Evolutionary conservation across 768 basidiomycete species (phyloP).

Genomic region (Pisolithus marmoratus): DNA sequence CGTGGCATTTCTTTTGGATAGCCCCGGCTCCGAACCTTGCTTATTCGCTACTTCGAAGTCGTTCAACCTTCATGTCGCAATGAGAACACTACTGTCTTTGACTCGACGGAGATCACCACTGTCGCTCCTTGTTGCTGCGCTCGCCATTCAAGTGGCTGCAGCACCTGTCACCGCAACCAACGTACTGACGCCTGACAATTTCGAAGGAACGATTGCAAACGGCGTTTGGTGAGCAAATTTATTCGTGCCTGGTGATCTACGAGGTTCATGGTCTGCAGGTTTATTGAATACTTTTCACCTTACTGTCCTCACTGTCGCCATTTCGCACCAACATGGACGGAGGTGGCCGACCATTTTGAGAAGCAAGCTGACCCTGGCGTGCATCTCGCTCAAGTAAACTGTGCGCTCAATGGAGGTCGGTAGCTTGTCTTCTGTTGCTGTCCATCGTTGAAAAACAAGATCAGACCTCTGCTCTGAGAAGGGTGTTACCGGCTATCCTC

Average conservation of each 20-base stretch:
- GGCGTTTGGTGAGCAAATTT: slow-evolving; percentile 53
- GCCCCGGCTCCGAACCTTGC: too few relatives aligned
- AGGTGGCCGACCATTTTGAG: slow-evolving; percentile 51
- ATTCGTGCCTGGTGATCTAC: neutral
- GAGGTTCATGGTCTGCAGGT: slow-evolving; percentile 31
- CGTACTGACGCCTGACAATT: slow-evolving; percentile 54
- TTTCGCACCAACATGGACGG: slow-evolving; percentile 81
- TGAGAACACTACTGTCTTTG: slow-evolving; percentile 2
- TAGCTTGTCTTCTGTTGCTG: slow-evolving; percentile 1
- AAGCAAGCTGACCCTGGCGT: slow-evolving; percentile 36
- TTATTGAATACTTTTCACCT: slow-evolving; percentile 86
- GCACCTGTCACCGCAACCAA: slow-evolving; percentile 28
- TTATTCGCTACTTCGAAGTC: too few relatives aligned
- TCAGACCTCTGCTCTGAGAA: slow-evolving; percentile 79
- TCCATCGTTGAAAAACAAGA: neutral
- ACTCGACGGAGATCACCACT: slow-evolving; percentile 10
- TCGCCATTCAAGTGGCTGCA: slow-evolving; percentile 27
- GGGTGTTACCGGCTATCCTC: slow-evolving; percentile 65
- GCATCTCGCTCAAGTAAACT: slow-evolving; percentile 77
- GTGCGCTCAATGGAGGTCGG: slow-evolving; percentile 71
- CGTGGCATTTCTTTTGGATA: too few relatives aligned
- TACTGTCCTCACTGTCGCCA: slow-evolving; percentile 74
- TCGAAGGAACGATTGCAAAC: slow-evolving; percentile 42
- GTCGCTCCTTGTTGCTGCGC: slow-evolving; percentile 26
- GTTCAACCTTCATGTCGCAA: slow-evolving; percentile 7